Evolutionary conservation across 1,139 yeast genomes (phyloP).

Genomic region (Pichia sp.): DNA sequence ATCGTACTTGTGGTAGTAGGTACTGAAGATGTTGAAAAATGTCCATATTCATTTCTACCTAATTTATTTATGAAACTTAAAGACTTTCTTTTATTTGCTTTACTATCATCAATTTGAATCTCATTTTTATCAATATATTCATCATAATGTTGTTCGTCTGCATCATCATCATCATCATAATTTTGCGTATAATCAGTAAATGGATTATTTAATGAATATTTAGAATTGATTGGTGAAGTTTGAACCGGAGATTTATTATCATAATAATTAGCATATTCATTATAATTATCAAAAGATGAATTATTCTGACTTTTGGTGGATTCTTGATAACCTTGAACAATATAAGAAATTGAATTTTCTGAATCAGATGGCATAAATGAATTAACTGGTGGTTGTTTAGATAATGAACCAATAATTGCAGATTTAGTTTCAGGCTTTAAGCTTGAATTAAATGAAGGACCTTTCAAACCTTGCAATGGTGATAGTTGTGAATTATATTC

Average conservation of each 20-base stretch:
- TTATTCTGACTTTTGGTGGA: background rate
- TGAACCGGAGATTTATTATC: background rate
- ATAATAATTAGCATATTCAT: background rate
- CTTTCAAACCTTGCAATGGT: slow-evolving; percentile 42
- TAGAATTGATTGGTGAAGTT: background rate
- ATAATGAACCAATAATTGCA: slow-evolving; percentile 25
- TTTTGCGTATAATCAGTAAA: slow-evolving; percentile 14
- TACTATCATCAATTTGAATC: background rate
- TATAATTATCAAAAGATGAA: background rate
- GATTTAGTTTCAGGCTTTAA: slow-evolving; percentile 24
- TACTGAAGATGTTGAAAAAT: slow-evolving; percentile 13
- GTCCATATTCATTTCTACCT: slow-evolving; percentile 5
- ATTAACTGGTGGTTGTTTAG: slow-evolving; percentile 9
- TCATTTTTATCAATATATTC: background rate
- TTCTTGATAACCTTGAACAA: background rate
- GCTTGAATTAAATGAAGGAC: slow-evolving; percentile 42
- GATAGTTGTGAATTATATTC: background rate
- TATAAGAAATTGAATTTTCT: slow-evolving; percentile 15
- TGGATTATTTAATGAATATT: slow-evolving; percentile 12
- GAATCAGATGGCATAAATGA: slow-evolving; percentile 17
- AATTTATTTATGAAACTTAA: slow-evolving; percentile 12
- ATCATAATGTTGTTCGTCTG: background rate
- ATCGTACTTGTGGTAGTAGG: slow-evolving; percentile 5
- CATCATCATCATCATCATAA: slow-evolving; percentile 11
- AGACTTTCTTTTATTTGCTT: slow-evolving; percentile 11